phyloP scores from a whole-genome alignment of 345 rosid genomes.

The Brassica nigra region DNA sequence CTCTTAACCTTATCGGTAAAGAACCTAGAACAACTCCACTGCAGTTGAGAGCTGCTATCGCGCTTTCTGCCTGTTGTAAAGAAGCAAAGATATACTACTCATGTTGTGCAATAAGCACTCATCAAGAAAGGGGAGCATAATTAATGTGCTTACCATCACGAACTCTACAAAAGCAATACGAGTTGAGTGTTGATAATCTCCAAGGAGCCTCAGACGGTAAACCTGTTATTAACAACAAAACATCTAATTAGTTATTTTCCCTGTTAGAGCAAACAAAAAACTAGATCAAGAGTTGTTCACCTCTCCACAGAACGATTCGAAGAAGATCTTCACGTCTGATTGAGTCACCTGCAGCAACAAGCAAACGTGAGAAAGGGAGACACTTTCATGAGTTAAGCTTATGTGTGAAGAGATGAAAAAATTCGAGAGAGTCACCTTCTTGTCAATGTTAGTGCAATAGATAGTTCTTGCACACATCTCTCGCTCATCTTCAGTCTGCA shows the following conservation, averaged over 20 bases:
- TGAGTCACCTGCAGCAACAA: constrained; percentile 59
- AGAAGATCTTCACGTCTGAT: constrained; percentile 66
- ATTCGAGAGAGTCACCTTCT: constrained; percentile 64
- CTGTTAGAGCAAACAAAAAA: not conserved
- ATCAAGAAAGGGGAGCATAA: not conserved
- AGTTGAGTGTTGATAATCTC: constrained; percentile 81
- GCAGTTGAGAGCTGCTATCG: constrained; percentile 92
- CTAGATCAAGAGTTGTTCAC: not conserved
- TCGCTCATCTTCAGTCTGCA: constrained; percentile 85
- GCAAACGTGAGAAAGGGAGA: not conserved
- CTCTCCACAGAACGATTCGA: constrained; percentile 81
- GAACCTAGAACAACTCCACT: constrained; percentile 93
- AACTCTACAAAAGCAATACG: constrained; percentile 90
- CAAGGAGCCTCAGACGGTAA: constrained; percentile 75
- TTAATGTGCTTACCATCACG: constrained; percentile 52
- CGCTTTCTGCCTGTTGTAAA: constrained; percentile 82
- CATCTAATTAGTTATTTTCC: not conserved
- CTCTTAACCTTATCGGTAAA: constrained; percentile 75
- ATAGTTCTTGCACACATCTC: constrained; percentile 95
- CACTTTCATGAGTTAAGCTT: not conserved
- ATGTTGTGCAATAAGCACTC: not conserved
- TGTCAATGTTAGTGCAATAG: constrained; percentile 93
- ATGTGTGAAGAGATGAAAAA: not conserved
- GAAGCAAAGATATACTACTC: constrained; percentile 4
- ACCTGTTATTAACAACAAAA: constrained; percentile 46